Percentiles rank a stretch among this genome's conserved stretches.
These are phyloP conservation scores for Xylaria intraflava DNA, from an alignment of 495 filamentous ascomycete species.

Conservation along the genomic window DNA sequence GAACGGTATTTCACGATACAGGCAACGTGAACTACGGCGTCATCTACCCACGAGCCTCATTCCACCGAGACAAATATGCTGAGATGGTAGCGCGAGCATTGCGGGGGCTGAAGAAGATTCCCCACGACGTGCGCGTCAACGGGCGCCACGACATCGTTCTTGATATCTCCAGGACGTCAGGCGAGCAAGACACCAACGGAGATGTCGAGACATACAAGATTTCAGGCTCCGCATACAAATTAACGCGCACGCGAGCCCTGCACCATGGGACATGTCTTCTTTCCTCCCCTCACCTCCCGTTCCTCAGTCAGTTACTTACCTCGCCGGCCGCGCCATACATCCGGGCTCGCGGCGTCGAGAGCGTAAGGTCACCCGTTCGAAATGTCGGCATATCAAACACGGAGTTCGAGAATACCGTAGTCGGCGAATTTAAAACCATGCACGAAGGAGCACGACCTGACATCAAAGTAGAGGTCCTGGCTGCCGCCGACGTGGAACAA, in stretches of 20 bases:
- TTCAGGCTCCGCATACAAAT: conserved; percentile 88
- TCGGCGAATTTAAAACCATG: conserved; percentile 46
- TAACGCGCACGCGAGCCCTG: conserved; percentile 67
- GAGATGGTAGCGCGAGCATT: conserved; percentile 84
- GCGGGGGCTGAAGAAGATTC: conserved; percentile 31
- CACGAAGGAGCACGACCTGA: conserved; percentile 33
- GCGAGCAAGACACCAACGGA: conserved; percentile 15
- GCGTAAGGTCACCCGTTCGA: conserved; percentile 73
- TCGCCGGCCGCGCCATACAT: conserved; percentile 70
- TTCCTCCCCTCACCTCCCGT: conserved; percentile 57
- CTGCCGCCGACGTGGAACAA: neutral
- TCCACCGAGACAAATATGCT: conserved; percentile 81
- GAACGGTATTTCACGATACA: conserved; percentile 85
- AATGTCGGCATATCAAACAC: conserved; percentile 56
- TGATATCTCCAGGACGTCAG: conserved; percentile 31
- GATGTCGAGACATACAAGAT: conserved; percentile 58
- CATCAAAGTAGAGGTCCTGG: neutral
- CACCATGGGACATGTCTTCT: conserved; percentile 92
- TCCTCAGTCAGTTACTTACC: conserved; percentile 58
- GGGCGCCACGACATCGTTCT: conserved; percentile 90
- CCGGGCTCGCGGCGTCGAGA: conserved; percentile 81
- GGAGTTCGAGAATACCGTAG: conserved; percentile 47
- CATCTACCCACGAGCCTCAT: conserved; percentile 65
- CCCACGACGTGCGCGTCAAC: conserved; percentile 59
- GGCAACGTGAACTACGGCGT: conserved; percentile 94